Evolutionary conservation across 164 flowering plant species (phyloP).

Genomic region (Vitis vinifera): ASM3070453v1 NC_081808.1:686001-686500

Average conservation of each 20-base stretch:
- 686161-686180: constrained; percentile 96
- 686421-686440: constrained; percentile 86
- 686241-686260: constrained; percentile 98
- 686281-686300: not conserved
- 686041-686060: constrained; percentile 16
- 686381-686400: constrained; percentile 80
- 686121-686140: constrained; percentile 80
- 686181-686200: constrained; percentile 93
- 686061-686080: constrained; percentile 48
- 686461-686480: constrained; percentile 99
- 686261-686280: not conserved
- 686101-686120: constrained; percentile 72
- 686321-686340: not conserved
- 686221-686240: constrained; percentile 95
- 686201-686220: constrained; percentile 98
- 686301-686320: not conserved
- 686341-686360: constrained; percentile 94
- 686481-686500: constrained; percentile 89
- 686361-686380: constrained; percentile 91
- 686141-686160: constrained; percentile 77
- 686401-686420: constrained; percentile 84
- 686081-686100: constrained; percentile 55
- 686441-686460: constrained; percentile 95
- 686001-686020: too few species aligned
- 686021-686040: not conserved